Percentiles rank a stretch among this genome's conserved stretches.
These are phyloP conservation scores for Pythium vanterpoolii DNA, from an alignment of 352 stramenopile species.

Conservation along the genomic window DNA sequence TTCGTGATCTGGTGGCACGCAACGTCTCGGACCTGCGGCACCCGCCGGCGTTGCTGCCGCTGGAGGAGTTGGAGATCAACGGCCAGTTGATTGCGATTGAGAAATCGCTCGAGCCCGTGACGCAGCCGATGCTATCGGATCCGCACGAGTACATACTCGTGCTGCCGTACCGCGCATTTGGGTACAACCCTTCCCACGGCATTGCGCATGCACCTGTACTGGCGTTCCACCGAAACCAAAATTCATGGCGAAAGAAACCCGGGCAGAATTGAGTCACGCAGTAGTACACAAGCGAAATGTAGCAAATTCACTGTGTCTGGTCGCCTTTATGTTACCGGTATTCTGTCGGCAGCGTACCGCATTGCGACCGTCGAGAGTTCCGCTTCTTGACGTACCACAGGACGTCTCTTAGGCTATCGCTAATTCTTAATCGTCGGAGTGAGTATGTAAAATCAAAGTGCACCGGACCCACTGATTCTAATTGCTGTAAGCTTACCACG, in stretches of 20 bases:
- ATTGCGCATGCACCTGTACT: neutral
- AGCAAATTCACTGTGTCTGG: neutral
- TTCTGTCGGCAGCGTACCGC: too few relatives aligned
- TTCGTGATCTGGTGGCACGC: neutral
- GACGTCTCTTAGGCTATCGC: too few relatives aligned
- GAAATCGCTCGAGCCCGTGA: neutral
- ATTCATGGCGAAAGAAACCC: conserved; percentile 4
- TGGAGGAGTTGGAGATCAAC: conserved; percentile 1
- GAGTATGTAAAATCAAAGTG: too few relatives aligned
- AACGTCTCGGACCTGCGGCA: neutral
- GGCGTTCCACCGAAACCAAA: neutral
- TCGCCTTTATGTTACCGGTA: too few relatives aligned
- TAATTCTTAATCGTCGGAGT: too few relatives aligned
- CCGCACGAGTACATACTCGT: conserved; percentile 4
- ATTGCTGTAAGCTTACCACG: too few relatives aligned
- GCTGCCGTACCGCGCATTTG: conserved; percentile 12
- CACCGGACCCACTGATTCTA: too few relatives aligned
- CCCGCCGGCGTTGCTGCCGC: neutral
- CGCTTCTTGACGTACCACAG: too few relatives aligned
- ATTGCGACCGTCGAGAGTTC: too few relatives aligned
- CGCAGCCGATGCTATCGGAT: neutral
- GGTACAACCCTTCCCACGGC: neutral
- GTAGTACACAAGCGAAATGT: too few relatives aligned
- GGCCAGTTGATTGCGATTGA: conserved; percentile 7
- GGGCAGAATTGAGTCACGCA: neutral